A percentile compares a stretch with the other conserved stretches of the same genome.
Evolutionary conservation across 768 basidiomycete genomes (phyloP).

Genomic region (Hygrophoropsis aurantiaca): DNA sequence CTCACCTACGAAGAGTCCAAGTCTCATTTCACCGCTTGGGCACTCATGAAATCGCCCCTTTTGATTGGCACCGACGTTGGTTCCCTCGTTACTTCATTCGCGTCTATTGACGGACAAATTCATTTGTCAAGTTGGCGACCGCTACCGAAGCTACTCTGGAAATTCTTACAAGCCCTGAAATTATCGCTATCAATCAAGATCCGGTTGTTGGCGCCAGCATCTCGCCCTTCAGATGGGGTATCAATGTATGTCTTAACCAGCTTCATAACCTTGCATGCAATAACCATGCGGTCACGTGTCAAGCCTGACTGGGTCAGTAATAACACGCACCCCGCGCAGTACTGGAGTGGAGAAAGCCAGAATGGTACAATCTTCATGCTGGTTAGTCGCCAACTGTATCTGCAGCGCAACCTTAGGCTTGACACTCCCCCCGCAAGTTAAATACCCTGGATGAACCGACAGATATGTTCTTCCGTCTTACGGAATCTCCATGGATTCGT

Average conservation of each 20-base stretch:
- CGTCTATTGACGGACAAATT: background rate
- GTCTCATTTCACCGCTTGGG: constrained; percentile 74
- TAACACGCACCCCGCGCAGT: constrained; percentile 60
- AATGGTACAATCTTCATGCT: constrained; percentile 71
- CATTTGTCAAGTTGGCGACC: constrained; percentile 41
- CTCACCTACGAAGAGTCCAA: constrained; percentile 64
- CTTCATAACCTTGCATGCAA: background rate
- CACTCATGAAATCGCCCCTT: constrained; percentile 67
- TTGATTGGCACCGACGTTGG: constrained; percentile 60
- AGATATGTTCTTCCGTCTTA: constrained; percentile 60
- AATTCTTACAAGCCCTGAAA: constrained; percentile 62
- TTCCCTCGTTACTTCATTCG: constrained; percentile 10
- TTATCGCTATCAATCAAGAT: constrained; percentile 71
- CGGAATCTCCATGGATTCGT: constrained; percentile 71
- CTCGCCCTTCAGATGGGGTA: constrained; percentile 68
- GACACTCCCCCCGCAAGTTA: no score
- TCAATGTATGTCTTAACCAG: constrained; percentile 46
- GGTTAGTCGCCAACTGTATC: constrained; percentile 33
- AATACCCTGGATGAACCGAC: constrained; percentile 58
- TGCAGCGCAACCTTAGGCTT: background rate
- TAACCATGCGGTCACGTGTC: background rate
- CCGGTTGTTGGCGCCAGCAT: constrained; percentile 58
- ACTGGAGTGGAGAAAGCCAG: constrained; percentile 66
- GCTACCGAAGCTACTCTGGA: constrained; percentile 50
- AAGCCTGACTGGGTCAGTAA: constrained; percentile 40